Evolutionary conservation across 2,329 filamentous ascomycete genomes (phyloP), one percentile per base, ranked within the genome.

Genomic region (Cyclaneusma minus): DNA sequence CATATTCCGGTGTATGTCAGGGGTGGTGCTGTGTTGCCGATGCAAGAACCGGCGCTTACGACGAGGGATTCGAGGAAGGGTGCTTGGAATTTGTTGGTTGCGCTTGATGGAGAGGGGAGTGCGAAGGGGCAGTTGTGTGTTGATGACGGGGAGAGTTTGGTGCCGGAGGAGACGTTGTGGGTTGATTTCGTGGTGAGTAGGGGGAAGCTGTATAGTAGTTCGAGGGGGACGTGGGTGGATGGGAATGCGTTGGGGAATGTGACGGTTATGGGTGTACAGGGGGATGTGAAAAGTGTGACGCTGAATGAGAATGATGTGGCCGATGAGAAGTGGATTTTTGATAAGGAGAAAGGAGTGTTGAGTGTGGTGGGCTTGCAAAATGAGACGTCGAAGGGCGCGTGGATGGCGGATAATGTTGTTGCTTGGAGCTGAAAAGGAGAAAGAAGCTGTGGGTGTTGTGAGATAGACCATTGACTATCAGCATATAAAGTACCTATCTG

Each of bases 1-100:
- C 68, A 84, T 39, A 83, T 85, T 20, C 77, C 77, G 0, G 63
- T 85, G 2, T 78, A 64, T 39, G 46, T 85, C 11, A 65, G 77
- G 8, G 78, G 79, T 13, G 78, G 77, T 3, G 56, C 60, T 29
- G 55, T 84, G 2, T 43, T 84, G 1, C 74, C 79, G 0, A 60
- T 68, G 32, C 77, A 84, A 38, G 63, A 77, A 43, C 64, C 75
- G 1, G 71, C 62, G 0, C 54, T 77, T 49, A 83, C 77, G 3
- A 83, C 76, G 0, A 50, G 56, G 1, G 68, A 68, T 18, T 66
- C 62, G 12, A 60, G 77, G 18, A 55, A 59, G 25, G 78, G 68
- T 24, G 62, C 69, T 0, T 85, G 77, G 73, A 65, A 64, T 6
- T 36, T 85, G 21, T 54, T 83, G 7, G 64, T 68, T 1, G 72